A percentile compares a stretch with the other conserved stretches of the same genome.
Evolutionary conservation across 2,329 filamentous ascomycete species (phyloP).

Genomic region (Diaporthe sp.): DNA sequence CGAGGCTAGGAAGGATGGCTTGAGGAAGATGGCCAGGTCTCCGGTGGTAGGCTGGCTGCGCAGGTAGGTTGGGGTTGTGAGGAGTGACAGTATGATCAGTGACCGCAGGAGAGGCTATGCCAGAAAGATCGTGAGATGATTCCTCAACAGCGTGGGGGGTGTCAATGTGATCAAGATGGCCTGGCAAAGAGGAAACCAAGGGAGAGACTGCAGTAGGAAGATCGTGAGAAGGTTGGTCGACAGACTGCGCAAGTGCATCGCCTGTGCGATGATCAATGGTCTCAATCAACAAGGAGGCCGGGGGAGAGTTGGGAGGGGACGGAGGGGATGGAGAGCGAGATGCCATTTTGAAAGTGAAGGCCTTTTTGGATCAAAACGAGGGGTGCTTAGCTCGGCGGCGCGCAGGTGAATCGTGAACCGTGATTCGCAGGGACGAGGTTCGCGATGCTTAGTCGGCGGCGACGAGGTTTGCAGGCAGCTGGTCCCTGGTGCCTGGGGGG

Average conservation of each 20-base stretch:
- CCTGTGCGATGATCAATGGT: background rate
- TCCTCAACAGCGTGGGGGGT: background rate
- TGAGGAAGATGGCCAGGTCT: background rate
- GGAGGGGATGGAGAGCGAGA: background rate
- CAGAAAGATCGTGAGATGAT: background rate
- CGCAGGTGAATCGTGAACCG: background rate
- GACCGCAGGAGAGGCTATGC: background rate
- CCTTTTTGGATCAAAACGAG: background rate
- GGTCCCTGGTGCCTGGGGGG: background rate
- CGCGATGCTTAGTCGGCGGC: constrained; percentile 1
- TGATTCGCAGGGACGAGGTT: constrained; percentile 13
- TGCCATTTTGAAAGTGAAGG: background rate
- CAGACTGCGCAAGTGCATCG: background rate
- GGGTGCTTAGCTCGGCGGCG: background rate
- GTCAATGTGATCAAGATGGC: constrained; percentile 5
- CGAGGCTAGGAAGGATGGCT: background rate
- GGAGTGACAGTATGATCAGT: background rate
- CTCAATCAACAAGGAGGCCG: background rate
- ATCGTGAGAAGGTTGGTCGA: no score
- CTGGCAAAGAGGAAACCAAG: background rate
- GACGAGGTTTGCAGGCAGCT: background rate
- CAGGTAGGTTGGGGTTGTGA: background rate
- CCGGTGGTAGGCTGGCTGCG: background rate
- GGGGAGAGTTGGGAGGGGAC: constrained; percentile 1
- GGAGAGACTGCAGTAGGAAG: background rate